Evolutionary conservation across 441 rosid genomes (phyloP), one percentile per base, ranked within the genome.

Genomic region (Euphorbia celastroides): DNA sequence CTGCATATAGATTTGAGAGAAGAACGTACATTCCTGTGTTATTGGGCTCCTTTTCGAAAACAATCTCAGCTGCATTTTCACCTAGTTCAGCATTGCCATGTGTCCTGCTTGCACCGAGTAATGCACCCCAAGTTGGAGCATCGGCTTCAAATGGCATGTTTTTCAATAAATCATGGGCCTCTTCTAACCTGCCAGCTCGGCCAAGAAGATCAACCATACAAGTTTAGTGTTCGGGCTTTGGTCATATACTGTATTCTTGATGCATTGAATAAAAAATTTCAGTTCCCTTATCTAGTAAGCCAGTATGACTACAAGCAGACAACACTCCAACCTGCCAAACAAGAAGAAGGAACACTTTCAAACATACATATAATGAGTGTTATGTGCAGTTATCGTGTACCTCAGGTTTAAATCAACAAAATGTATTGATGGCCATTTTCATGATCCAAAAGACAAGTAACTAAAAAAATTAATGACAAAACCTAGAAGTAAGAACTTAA

Each of bases 141-240:
- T 91, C 96, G 20, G 96, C 88, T 75, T 64, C 70, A 38, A 88
- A 63, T 25, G 90, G 88, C 96, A 91, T 87, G 65, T 66, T 70
- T 68, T 68, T 72, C 46, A 88, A 82, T 23, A 87, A 82, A 67
- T 77, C 67, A 57, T 71, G 80, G 11, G 93, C 97, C 66, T 75
- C 84, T 75, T 82, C 86, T 63, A 91, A 72, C 22, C 74, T 69
- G 64, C 97, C 95, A 56, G 93, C 88, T 74, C 95, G 73, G 61
- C 88, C 93, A 57, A 81, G 84, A 76, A 90, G 79, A 79, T 90
- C 91, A 60, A 90, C 91, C 95, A 88, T 88, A 75, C 95, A 88
- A 58, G 93, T 89, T 60, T 81, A 86, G 46, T 90, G 97, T 59
- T 81, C 86, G 75, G 83, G 75, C 60, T 80, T 76, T 14, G 97